Evolutionary conservation across 1,284 basidiomycete species (phyloP), one percentile per base, ranked within the genome.

Genomic region (Papiliotrema nemorosa): DNA sequence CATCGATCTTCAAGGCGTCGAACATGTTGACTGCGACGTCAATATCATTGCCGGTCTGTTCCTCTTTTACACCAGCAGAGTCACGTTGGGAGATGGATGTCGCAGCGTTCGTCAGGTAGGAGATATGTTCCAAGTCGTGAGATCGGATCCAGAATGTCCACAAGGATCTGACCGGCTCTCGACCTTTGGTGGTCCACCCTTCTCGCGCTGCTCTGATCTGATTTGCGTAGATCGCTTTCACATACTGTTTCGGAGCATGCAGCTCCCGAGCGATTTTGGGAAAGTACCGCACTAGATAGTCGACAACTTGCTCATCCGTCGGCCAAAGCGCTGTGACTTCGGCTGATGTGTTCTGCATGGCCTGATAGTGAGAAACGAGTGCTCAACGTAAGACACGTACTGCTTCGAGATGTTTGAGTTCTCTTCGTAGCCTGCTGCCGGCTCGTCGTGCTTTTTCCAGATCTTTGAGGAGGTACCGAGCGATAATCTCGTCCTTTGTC

Each of bases 401-500:
- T 20, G 13, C 13, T 21, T 38, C 36, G 10, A 38, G 9, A 9
- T 10, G 7, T 20, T 20, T 10, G 18, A 38, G 36, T 9, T 21
- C 9, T 38, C 20, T 9, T 9, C 36, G 45, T 10, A 50, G 34
- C 10, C 10, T n/a, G 6, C 27, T 33, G 22, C 35, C 31, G 5
- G 44, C n/a, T 4, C 38, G 20, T 18, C 34, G 18, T 14, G 22
- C 20, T 41, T 78, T 66, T 0, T 72, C 60, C 1, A 61, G 31
- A 1, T 72, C 76, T 49, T 84, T 81, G n/a, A 86, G 76, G 1
- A 80, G 81, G 60, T 77, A 84, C 39, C 80, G 44, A 2, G 78
- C 71, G 21, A 87, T 80, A 5, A 78, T 73, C 49, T 84, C 81
- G 50, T 86, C 82, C 1, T 79, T 73, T 6, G 81, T 79, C 7